Evolutionary conservation across 345 rosid species (phyloP), one percentile per base, ranked within the genome.

Genomic region (Citrus inodora): DNA sequence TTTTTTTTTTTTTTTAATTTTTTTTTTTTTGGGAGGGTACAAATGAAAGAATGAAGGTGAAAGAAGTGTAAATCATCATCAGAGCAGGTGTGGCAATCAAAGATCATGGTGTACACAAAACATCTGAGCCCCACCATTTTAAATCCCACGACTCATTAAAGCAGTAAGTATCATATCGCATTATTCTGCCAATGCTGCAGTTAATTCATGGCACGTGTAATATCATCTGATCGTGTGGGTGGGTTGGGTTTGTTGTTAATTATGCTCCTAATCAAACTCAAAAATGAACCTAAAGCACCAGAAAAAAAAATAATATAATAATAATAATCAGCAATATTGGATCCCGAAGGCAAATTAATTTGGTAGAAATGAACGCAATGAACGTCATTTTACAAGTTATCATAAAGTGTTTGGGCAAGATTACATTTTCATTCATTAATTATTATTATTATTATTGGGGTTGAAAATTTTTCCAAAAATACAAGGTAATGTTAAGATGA

Each of bases 61-160:
- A 63, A 70, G 67, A 42, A 51, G 65, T 11, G 27, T 73, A 78
- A 77, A 81, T 81, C 35, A 81, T 81, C 46, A 73, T 81, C 73
- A 67, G 78, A 21, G 75, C 66, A 77, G 75, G 78, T 38, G 64
- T 66, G 73, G 71, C 35, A 13, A 55, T 77, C 51, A 46, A 46
- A 46, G 74, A 80, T 80, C 38, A 78, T 78, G 73, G 73, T 56
- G 38, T 32, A 33, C 70, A 63, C n/a, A 70, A 32, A 56, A 74
- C 78, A 70, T 46, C 30, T 19, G 81, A 83, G 83, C 83, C 86
- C 86, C 86, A 73, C 81, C 83, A 53, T 73, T 59, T 28, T 25
- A 19, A 67, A 38, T 55, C 59, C 67, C 11, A 33, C 5, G 11
- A 35, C 9, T 56, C 65, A 33, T 56, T 33, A 48, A 9, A 56